Percentiles rank a stretch among this genome's conserved stretches.
Conservation (phyloP, 2,329 filamentous ascomycete genomes). For the Botryotinia narcissicola region DNA sequence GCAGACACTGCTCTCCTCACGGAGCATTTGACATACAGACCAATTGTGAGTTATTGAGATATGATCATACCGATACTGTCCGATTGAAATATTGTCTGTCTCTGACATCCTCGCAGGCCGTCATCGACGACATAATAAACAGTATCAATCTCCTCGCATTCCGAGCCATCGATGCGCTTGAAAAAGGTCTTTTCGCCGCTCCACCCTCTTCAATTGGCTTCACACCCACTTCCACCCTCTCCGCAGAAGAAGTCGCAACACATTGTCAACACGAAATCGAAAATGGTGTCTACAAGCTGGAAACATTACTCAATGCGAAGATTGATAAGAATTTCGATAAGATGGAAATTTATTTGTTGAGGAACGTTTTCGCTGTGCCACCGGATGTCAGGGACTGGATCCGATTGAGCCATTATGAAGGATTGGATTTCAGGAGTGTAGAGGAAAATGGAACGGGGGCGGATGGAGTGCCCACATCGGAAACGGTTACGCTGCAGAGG, state of each 20-base stretch:
- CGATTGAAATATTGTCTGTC: conserved; percentile 21
- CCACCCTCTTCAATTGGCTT: conserved; percentile 82
- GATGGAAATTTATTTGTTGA: conserved; percentile 84
- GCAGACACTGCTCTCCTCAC: conserved; percentile 68
- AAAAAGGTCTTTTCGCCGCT: conserved; percentile 73
- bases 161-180: conserved; percentile 82
- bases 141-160: conserved; percentile 91
- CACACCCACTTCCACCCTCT: conserved; percentile 46
- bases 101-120: conserved; percentile 54
- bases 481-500: conserved; percentile 69
- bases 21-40: conserved; percentile 93
- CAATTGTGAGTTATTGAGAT: conserved; percentile 62
- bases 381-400: conserved; percentile 75
- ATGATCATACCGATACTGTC: background rate
- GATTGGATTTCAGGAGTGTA: conserved; percentile 34
- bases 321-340: conserved; percentile 85
- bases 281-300: conserved; percentile 79
- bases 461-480: conserved; percentile 43
- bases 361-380: conserved; percentile 75
- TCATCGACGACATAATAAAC: conserved; percentile 98
- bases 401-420: conserved; percentile 77
- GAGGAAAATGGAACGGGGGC: conserved; percentile 47
- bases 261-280: conserved; percentile 72
- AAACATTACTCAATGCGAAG: conserved; percentile 75
- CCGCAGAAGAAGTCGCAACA: conserved; percentile 44